Percentiles rank a stretch among this genome's conserved stretches.
Conservation (phyloP, 352 stramenopile species). For the Phytophthora constricta region DNA sequence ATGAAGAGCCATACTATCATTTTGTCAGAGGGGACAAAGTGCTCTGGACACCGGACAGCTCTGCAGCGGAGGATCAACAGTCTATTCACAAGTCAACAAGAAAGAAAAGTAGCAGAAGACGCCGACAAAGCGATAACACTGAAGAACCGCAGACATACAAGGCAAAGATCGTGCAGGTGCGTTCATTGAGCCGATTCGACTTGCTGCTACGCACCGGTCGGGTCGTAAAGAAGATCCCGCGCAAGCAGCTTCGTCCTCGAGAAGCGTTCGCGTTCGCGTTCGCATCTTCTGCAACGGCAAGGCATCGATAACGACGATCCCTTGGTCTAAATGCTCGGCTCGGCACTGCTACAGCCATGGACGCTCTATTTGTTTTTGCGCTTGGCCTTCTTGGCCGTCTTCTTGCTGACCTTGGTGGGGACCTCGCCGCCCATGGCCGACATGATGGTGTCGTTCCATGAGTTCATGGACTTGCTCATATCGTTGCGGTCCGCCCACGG, state of each 20-base stretch:
- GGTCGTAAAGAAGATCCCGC: slow-evolving; percentile 47
- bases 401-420: slow-evolving; percentile 62
- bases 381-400: slow-evolving; percentile 78
- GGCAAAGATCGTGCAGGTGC: slow-evolving; percentile 46
- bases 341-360: no score
- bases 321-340: slow-evolving; percentile 10
- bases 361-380: slow-evolving; percentile 67
- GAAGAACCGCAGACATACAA: slow-evolving; percentile 49
- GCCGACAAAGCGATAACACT: slow-evolving; percentile 11
- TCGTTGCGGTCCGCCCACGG: slow-evolving; percentile 73
- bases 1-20: slow-evolving; percentile 24
- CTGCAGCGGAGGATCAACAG: slow-evolving; percentile 4
- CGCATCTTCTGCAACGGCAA: slow-evolving; percentile 24
- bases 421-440: slow-evolving; percentile 65
- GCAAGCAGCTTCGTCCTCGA: slow-evolving; percentile 48
- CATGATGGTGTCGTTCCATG: slow-evolving; percentile 85
- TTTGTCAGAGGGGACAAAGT: slow-evolving; percentile 47
- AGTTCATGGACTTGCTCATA: slow-evolving; percentile 71
- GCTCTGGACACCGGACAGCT: slow-evolving; percentile 38
- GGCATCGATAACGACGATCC: slow-evolving; percentile 4
- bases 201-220: slow-evolving; percentile 56
- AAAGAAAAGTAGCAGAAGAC: slow-evolving; percentile 2
- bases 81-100: background rate
- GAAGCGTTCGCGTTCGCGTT: slow-evolving; percentile 27
- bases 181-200: slow-evolving; percentile 51